Conservation (phyloP, 257 asterid genomes). For the Jacaranda copaia region DNA sequence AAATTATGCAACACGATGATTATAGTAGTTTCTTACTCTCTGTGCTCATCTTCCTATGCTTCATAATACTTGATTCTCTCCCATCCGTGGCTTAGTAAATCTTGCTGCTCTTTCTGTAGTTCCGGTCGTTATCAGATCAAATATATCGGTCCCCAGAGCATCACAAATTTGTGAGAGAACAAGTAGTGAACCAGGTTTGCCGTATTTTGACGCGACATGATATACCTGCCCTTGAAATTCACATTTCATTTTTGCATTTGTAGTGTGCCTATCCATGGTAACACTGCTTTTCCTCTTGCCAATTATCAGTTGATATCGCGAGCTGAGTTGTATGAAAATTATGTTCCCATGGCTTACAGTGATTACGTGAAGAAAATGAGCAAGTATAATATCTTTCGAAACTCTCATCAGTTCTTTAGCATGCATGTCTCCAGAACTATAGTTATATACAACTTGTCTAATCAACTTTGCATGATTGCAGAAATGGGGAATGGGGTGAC, state of each 20-base stretch:
- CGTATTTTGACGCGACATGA: background rate
- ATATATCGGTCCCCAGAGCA: conserved; percentile 79
- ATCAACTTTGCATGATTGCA: conserved; percentile 44
- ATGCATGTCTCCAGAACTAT: background rate
- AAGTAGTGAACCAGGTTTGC: conserved; percentile 75
- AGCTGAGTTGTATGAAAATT: conserved; percentile 66
- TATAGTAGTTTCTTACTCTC: too few species aligned
- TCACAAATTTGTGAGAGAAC: conserved; percentile 83
- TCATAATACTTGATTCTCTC: background rate
- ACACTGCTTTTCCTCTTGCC: conserved; percentile 30
- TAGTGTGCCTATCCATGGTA: background rate
- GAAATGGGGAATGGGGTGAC: conserved; percentile 98
- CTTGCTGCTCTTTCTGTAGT: conserved; percentile 44
- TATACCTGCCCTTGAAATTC: background rate
- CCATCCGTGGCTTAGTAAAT: background rate
- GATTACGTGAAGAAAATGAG: conserved; percentile 77
- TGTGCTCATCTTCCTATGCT: background rate
- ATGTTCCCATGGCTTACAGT: conserved; percentile 77
- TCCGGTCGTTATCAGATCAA: conserved; percentile 94
- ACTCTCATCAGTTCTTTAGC: conserved; percentile 11
- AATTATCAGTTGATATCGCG: conserved; percentile 66
- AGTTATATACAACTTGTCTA: conserved; percentile 16
- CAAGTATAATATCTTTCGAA: conserved; percentile 55
- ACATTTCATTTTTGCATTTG: background rate
- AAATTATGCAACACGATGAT: too few species aligned